Evolutionary conservation across 495 filamentous ascomycete species (phyloP), one percentile per base, ranked within the genome.

Genomic region (Talaromyces trachyspermus): DNA sequence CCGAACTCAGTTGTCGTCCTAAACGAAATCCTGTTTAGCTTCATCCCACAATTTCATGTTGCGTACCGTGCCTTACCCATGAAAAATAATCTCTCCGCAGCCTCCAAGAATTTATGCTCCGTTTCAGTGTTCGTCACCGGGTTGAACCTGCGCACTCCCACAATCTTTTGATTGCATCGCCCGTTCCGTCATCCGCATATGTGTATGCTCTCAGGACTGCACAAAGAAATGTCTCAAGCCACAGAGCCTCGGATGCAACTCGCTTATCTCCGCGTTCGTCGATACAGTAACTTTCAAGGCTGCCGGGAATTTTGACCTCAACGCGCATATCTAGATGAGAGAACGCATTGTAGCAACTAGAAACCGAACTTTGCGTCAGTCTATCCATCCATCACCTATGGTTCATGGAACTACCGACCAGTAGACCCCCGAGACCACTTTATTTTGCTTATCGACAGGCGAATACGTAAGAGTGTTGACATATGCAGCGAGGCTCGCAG

Each of bases 311-410:
- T 48, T 88, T 89, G 22, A 96, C 92, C 55, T 95, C 88, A 17
- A 98, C 91, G 35, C 92, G 89, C 94, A 98, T 97, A 60, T 98
- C 92, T 29, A 96, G 76, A 49, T 95, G 80, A 8, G 92, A 97
- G 69, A 98, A 97, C 52, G 92, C 92, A 88, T 98, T 98, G 74
- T 98, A 98, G 68, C 94, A 98, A 69, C 88, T 94, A 59, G 12
- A 24, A 11, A 26, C 11, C 0, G 6, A 5, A 10, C 11, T 23
- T 24, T 44, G 25, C n/a, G n/a, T 44, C 42, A 44, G 26, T 8
- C 8, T n/a, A 36, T 18, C 30, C 4, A 10, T 24, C 23, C 29
- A 29, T 3, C 12, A 17, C 2, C 10, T 22, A 30, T 17, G n/a
- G 5, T 15, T 36, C 19, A 24, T 24, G 15, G 15, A 26, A 24